These are phyloP conservation scores for Leishmania arabica DNA, from an alignment of 208 protist genomes.

Conservation along the genomic window DNA sequence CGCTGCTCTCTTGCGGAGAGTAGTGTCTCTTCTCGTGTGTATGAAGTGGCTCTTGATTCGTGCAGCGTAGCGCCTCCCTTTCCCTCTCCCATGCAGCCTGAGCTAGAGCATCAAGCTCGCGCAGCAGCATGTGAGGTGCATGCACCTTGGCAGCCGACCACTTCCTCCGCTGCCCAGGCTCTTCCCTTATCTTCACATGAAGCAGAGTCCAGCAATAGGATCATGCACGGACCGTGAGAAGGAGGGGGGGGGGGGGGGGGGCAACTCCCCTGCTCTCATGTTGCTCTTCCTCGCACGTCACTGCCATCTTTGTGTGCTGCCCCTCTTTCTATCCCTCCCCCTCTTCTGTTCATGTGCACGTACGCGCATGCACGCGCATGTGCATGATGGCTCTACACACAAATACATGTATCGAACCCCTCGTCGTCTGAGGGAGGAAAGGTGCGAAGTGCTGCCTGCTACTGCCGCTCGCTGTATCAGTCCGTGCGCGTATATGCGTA, in stretches of 20 bases:
- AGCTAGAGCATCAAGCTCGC: background rate
- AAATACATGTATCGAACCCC: background rate
- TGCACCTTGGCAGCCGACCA: background rate
- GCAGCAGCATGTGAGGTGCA: background rate
- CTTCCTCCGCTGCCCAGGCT: background rate
- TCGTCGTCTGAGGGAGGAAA: background rate
- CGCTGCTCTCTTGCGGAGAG: constrained; percentile 1
- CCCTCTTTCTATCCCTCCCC: background rate
- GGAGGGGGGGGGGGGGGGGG: background rate
- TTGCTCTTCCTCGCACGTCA: background rate
- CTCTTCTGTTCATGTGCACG: background rate
- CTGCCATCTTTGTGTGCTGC: background rate
- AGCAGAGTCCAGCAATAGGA: background rate
- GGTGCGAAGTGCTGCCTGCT: background rate
- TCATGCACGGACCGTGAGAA: background rate
- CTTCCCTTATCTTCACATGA: background rate
- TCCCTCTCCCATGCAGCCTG: background rate
- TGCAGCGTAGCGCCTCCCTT: background rate
- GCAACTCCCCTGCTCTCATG: background rate
- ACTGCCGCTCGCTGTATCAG: background rate
- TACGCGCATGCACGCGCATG: background rate
- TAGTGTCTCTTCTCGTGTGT: background rate
- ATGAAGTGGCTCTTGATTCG: background rate
- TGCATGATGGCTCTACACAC: background rate
- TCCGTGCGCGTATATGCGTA: background rate